phyloP scores from a whole-genome alignment of 768 basidiomycete genomes.

The Lactarius akahatsu region DNA sequence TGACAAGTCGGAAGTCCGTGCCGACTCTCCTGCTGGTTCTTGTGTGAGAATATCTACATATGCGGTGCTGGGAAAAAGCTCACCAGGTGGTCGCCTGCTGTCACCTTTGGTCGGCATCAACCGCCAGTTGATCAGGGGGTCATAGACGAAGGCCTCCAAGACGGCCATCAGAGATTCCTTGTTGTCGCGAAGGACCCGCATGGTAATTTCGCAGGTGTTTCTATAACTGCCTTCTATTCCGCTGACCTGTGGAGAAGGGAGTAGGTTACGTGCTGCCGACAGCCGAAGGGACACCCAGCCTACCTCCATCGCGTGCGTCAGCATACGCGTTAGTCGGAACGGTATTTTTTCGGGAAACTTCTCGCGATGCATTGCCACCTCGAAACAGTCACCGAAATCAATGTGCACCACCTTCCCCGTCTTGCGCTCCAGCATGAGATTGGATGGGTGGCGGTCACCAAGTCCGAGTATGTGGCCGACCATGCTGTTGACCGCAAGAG shows the following conservation, averaged over 20 bases:
- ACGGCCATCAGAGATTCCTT: conserved; percentile 99
- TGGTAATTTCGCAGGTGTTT: conserved; percentile 95
- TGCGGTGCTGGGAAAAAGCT: conserved; percentile 25
- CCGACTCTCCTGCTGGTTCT: conserved; percentile 48
- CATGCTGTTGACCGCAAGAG: conserved; percentile 96
- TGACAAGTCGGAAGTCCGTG: conserved; percentile 59
- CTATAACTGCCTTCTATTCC: conserved; percentile 98
- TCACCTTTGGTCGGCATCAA: conserved; percentile 85
- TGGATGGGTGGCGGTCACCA: conserved; percentile 97
- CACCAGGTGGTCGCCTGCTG: conserved; percentile 66
- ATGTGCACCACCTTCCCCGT: conserved; percentile 97
- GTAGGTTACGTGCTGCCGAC: background rate
- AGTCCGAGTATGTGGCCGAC: conserved; percentile 96
- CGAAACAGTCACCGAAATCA: conserved; percentile 98
- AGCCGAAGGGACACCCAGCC: conserved; percentile 25
- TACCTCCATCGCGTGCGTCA: conserved; percentile 99
- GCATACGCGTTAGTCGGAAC: conserved; percentile 96
- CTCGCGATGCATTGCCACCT: conserved; percentile 95
- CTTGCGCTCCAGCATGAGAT: conserved; percentile 85
- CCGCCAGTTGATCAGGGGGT: conserved; percentile 97
- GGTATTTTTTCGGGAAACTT: conserved; percentile 99
- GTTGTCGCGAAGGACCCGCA: conserved; percentile 94
- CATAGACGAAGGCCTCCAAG: conserved; percentile 97
- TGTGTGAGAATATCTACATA: conserved; percentile 8
- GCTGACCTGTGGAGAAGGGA: conserved; percentile 68